A percentile compares a stretch with the other conserved stretches of the same genome.
Conservation (phyloP, 75 land plant genomes). For the Sequoiadendron giganteum region DNA sequence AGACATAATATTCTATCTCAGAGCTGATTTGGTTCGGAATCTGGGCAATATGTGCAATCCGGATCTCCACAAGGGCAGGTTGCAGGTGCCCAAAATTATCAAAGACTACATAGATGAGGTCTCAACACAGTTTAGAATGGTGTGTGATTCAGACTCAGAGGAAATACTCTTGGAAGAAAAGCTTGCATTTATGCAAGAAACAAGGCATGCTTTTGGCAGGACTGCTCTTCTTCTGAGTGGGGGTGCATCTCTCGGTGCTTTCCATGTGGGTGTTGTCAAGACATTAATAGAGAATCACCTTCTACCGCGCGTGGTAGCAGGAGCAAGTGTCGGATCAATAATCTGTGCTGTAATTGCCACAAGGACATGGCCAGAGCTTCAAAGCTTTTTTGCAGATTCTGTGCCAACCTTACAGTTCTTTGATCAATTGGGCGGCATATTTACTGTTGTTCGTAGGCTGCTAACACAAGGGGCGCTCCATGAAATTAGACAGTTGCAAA, state of each 20-base stretch:
- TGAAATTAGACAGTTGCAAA: conserved; percentile 82
- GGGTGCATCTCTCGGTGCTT: conserved; percentile 97
- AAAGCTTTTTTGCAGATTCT: conserved; percentile 89
- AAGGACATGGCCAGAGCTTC: conserved; percentile 94
- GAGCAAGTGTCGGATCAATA: conserved; percentile 95
- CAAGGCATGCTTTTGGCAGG: conserved; percentile 95
- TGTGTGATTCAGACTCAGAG: conserved; percentile 89
- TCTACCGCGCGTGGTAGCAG: conserved; percentile 89
- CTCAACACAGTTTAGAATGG: conserved; percentile 84
- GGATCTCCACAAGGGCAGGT: conserved; percentile 86
- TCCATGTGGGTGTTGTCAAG: conserved; percentile 94
- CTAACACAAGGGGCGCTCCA: conserved; percentile 91
- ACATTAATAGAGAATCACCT: conserved; percentile 90
- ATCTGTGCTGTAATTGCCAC: conserved; percentile 91
- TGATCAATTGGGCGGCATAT: conserved; percentile 94
- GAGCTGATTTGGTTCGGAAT: conserved; percentile 89
- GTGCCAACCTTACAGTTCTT: conserved; percentile 89
- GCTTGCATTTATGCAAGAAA: conserved; percentile 94
- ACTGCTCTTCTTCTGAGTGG: conserved; percentile 96
- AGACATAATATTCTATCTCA: conserved; percentile 90
- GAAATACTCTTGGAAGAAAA: conserved; percentile 81
- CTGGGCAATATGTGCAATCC: conserved; percentile 99
- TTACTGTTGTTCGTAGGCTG: conserved; percentile 70
- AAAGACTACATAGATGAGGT: conserved; percentile 99
- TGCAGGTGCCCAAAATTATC: conserved; percentile 70